Evolutionary conservation across 768 basidiomycete genomes (phyloP).

Genomic region (Chiua virens): DNA sequence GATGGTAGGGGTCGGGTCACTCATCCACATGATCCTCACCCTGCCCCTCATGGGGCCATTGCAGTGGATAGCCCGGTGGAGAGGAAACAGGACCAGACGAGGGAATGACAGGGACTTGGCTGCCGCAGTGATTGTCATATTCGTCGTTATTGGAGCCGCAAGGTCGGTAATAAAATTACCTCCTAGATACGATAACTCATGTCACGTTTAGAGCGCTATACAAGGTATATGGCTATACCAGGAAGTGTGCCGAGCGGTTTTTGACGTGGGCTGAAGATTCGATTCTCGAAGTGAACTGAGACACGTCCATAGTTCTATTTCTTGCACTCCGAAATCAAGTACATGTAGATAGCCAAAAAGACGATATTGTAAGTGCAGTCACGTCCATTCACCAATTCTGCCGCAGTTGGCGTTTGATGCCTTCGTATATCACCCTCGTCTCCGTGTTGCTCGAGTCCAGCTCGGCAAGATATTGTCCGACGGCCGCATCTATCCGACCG

Average conservation of each 20-base stretch:
- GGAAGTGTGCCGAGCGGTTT: constrained; percentile 55
- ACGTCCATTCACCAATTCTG: constrained; percentile 60
- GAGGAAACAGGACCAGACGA: constrained; percentile 53
- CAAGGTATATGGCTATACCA: constrained; percentile 67
- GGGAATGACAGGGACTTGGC: constrained; percentile 61
- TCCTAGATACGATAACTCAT: constrained; percentile 7
- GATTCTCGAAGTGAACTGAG: constrained; percentile 70
- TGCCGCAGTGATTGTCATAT: constrained; percentile 60
- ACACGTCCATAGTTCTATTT: constrained; percentile 2
- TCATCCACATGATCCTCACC: constrained; percentile 70
- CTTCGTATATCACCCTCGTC: constrained; percentile 65
- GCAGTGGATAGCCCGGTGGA: constrained; percentile 67
- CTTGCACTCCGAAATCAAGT: constrained; percentile 12
- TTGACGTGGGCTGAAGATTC: constrained; percentile 75
- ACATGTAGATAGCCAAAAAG: constrained; percentile 14
- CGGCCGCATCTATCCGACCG: constrained; percentile 68
- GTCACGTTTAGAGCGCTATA: constrained; percentile 55
- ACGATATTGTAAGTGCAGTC: constrained; percentile 1
- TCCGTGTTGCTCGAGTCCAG: constrained; percentile 60
- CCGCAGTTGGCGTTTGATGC: constrained; percentile 67
- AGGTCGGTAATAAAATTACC: constrained; percentile 44
- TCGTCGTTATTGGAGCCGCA: constrained; percentile 60
- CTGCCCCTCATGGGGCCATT: constrained; percentile 64
- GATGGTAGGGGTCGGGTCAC: constrained; percentile 71
- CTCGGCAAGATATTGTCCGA: constrained; percentile 74